phyloP scores from a whole-genome alignment of 306 rosid genomes.

The Senna tora region DNA sequence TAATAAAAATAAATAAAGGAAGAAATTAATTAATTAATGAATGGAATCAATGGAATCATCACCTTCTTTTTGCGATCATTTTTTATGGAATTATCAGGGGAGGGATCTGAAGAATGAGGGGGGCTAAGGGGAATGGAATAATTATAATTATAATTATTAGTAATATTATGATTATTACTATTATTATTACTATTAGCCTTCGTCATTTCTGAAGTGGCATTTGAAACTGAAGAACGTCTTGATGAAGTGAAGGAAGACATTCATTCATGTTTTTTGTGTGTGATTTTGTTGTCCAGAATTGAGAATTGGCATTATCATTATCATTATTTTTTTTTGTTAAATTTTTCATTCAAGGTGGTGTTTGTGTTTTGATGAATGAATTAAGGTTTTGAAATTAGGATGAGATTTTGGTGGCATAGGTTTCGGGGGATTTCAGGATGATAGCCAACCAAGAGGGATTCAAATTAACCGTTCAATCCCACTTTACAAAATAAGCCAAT shows the following conservation, averaged over 20 bases:
- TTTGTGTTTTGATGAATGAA: no score
- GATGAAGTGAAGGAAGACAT: conserved; percentile 49
- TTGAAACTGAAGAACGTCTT: conserved; percentile 37
- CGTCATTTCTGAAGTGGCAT: conserved; percentile 51
- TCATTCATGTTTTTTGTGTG: conserved; percentile 41
- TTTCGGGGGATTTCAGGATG: conserved; percentile 62
- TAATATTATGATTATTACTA: no score
- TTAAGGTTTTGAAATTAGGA: no score
- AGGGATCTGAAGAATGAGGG: neutral
- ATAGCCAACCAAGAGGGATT: conserved; percentile 36
- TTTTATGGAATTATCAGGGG: conserved; percentile 47
- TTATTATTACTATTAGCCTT: no score
- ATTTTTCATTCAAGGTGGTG: no score
- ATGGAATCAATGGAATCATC: no score
- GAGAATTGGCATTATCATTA: no score
- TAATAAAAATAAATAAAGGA: no score
- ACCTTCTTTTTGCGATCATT: conserved; percentile 78
- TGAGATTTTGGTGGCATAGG: conserved; percentile 74
- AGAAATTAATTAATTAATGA: no score
- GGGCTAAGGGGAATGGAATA: conserved; percentile 25
- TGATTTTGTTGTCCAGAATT: no score
- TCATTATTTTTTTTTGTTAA: no score
- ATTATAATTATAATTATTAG: no score
- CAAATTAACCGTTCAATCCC: conserved; percentile 45
- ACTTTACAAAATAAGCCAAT: conserved; percentile 20